Evolutionary conservation across 1,284 basidiomycete genomes (phyloP), one percentile per base, ranked within the genome.

Genomic region (Cystobasidium slooffiae): DNA sequence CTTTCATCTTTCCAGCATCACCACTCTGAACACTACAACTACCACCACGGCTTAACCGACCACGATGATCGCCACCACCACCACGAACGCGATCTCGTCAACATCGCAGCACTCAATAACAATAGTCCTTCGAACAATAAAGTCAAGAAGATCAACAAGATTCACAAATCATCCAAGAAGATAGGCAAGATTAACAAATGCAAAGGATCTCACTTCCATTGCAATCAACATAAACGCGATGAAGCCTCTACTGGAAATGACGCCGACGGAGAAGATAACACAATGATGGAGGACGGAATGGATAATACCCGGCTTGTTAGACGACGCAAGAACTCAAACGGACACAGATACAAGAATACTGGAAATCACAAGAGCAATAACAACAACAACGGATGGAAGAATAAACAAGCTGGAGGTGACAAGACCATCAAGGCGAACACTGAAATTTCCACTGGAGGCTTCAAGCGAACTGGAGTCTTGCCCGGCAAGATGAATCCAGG

Each of bases 21-120:
- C 64, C 72, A 73, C 52, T 73, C 72, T 3, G 63, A 73, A 46
- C 69, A 76, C 70, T 69, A 59, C 65, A 74, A 73, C 62, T 68
- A 69, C 56, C 75, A 76, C 61, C 66, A 74, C 67, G 64, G 52
- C 22, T 37, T 53, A 41, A 49, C 53, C 53, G 62, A 68, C 68
- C 16, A 72, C n/a, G 74, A 69, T 46, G 56, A 68, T 18, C 74
- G 56, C n/a, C 52, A 53, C 18, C 72, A 67, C 14, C 56, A 61
- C 37, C 20, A 24, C 56, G 24, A 22, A 12, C 39, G 55, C 14
- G 43, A 53, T 47, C 44, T 67, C n/a, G 37, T 67, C 24, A 68
- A 68, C 51, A 22, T 62, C 8, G 24, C 69, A 20, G 52, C 49
- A 16, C 55, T 67, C 22, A 74, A 67, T 44, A 10, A 63, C 61